phyloP scores from a whole-genome alignment of 495 filamentous ascomycete genomes.

The Xylaria intraflava region DNA sequence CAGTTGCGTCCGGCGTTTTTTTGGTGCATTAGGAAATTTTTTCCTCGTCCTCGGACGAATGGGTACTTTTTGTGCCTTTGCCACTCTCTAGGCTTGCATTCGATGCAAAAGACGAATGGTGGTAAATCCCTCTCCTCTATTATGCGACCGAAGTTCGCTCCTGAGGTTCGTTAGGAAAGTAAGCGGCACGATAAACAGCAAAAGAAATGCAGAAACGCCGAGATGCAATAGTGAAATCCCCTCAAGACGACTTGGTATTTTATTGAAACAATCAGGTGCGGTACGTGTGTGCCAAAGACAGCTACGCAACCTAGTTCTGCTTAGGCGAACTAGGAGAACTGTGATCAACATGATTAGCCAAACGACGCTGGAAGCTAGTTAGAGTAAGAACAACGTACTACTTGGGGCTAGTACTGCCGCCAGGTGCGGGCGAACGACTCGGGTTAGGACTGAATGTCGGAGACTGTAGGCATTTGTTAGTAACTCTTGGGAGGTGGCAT shows the following conservation, averaged over 20 bases:
- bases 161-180: not conserved
- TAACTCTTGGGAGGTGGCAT: not conserved
- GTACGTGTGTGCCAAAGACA: not conserved
- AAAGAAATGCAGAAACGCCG: conserved; percentile 6
- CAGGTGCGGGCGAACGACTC: conserved; percentile 7
- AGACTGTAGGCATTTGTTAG: conserved; percentile 18
- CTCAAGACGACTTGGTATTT: conserved; percentile 7
- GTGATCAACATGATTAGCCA: not conserved
- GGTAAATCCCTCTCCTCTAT: not conserved
- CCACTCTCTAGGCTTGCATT: conserved; percentile 5
- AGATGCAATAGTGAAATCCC: conserved; percentile 6
- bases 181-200: not conserved
- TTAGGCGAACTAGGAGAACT: conserved; percentile 15
- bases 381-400: conserved; percentile 6
- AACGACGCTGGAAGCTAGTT: not conserved
- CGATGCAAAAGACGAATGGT: conserved; percentile 2
- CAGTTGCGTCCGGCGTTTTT: not conserved
- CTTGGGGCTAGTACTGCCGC: conserved; percentile 15
- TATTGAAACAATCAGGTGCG: conserved; percentile 9
- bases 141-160: not conserved
- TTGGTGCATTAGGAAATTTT: not conserved
- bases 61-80: conserved; percentile 5
- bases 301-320: conserved; percentile 1
- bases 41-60: not conserved
- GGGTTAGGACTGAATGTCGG: conserved; percentile 15